Percentiles rank a stretch among this genome's conserved stretches.
phyloP scores from a whole-genome alignment of 306 rosid species.

The Prunus mira region DNA sequence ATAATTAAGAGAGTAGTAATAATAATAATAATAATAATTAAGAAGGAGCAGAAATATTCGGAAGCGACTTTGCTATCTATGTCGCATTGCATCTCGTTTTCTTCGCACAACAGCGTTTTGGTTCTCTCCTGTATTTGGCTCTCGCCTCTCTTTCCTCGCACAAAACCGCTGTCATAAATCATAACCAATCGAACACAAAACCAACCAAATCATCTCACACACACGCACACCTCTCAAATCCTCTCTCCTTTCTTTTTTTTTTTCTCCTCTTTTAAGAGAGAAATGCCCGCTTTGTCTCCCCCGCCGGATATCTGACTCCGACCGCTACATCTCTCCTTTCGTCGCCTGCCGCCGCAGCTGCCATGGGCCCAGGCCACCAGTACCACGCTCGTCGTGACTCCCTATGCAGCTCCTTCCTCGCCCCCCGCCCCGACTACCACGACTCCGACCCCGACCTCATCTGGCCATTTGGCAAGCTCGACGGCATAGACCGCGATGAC shows the following conservation, averaged over 20 bases:
- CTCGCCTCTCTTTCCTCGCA: neutral
- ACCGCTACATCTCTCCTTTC: neutral
- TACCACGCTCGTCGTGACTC: constrained; percentile 69
- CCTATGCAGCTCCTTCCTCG: constrained; percentile 43
- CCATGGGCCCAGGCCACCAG: constrained; percentile 54
- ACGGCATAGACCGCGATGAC: constrained; percentile 51
- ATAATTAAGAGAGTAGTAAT: neutral
- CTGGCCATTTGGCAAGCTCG: constrained; percentile 56
- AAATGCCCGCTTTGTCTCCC: constrained; percentile 33
- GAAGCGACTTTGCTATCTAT: neutral
- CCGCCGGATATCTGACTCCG: constrained; percentile 30
- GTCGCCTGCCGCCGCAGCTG: constrained; percentile 17
- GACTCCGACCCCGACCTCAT: constrained; percentile 30
- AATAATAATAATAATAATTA: no score
- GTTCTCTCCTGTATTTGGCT: neutral
- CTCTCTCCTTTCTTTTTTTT: neutral
- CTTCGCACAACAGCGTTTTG: constrained; percentile 26
- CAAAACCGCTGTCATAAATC: constrained; percentile 46
- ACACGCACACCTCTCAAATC: constrained; percentile 4
- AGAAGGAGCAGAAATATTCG: neutral
- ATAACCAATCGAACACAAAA: constrained; percentile 12
- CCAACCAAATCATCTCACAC: no score
- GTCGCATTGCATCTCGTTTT: constrained; percentile 33
- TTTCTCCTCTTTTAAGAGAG: constrained; percentile 32
- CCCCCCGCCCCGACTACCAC: constrained; percentile 32